Evolutionary conservation across 257 asterid species (phyloP), one percentile per base, ranked within the genome.

Genomic region (Ilex aquifolium): DNA sequence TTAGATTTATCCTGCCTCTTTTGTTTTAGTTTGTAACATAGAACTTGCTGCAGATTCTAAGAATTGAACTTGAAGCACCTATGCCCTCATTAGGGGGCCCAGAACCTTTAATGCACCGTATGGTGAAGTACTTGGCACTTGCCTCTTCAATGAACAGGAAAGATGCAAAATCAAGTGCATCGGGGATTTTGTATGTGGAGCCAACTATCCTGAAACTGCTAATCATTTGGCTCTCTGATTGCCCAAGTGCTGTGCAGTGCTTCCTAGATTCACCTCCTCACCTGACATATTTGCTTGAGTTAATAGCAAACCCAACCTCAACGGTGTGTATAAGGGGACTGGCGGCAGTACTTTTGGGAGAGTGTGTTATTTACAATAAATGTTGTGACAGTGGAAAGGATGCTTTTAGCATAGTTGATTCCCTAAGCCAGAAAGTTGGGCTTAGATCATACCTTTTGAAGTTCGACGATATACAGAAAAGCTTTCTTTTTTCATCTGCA

Each of bases 51-150:
- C 89, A 92, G 99, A 90, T 89, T 74, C 84, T 87, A 57, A 67
- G 75, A 73, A 81, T 92, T 67, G 85, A 89, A 66, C 85, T 92
- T 50, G 97, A 89, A 74, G 86, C 90, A 16, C 88, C 93, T 44
- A 64, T 65, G 17, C 83, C 83, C 32, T 56, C 90, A 65, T 64
- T 88, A 61, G 95, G 86, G 76, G 89, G 90, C 44, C 76, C 91
- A 27, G 99, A 92, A 79, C 96, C 96, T 32, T 72, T 89, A 70
- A 74, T 92, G 82, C 96, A 92, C 75, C 91, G 94, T 44, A 79
- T 89, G 90, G 86, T 89, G 80, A 89, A 87, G 81, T 89, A 89
- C 78, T 79, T 92, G 30, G 94, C 96, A 4, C 88, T 92, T 65
- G 83, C 97, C 61, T 87, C 96, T 55, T 83, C 99, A 62, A 75